These are phyloP conservation scores for Pisolithus sp. DNA, from an alignment of 768 basidiomycete genomes.

Conservation along the genomic window DNA sequence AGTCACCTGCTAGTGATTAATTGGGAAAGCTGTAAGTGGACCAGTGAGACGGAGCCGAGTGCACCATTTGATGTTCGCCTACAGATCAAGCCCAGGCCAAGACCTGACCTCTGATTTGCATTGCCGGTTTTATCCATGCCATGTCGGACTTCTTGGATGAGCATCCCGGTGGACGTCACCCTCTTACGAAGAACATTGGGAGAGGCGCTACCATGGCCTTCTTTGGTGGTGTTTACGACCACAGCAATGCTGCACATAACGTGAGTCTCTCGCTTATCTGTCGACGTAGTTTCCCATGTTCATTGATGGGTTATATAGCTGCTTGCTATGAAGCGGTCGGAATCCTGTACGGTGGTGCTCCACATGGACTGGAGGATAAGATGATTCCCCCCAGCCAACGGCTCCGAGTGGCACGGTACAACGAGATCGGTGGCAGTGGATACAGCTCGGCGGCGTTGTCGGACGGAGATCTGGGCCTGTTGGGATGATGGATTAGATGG, in stretches of 20 bases:
- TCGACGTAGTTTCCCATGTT: not conserved
- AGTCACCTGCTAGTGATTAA: slow-evolving; percentile 73
- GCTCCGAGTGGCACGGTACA: slow-evolving; percentile 61
- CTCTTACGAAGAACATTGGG: slow-evolving; percentile 79
- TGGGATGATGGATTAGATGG: slow-evolving; percentile 23
- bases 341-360: slow-evolving; percentile 44
- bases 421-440: slow-evolving; percentile 43
- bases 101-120: slow-evolving; percentile 74
- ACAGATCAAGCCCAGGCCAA: slow-evolving; percentile 73
- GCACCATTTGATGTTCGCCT: not conserved
- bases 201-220: slow-evolving; percentile 91
- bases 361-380: slow-evolving; percentile 54
- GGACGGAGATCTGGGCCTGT: slow-evolving; percentile 50
- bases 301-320: slow-evolving; percentile 8
- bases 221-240: slow-evolving; percentile 88
- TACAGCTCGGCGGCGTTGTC: slow-evolving; percentile 52
- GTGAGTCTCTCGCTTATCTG: slow-evolving; percentile 30
- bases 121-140: slow-evolving; percentile 93
- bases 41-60: not conserved
- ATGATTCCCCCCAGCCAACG: slow-evolving; percentile 67
- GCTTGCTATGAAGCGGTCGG: slow-evolving; percentile 52
- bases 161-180: slow-evolving; percentile 85
- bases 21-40: slow-evolving; percentile 76
- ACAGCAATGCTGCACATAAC: slow-evolving; percentile 85
- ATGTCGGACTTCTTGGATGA: slow-evolving; percentile 80